phyloP scores from a whole-genome alignment of 2,329 filamentous ascomycete genomes.

The Pyrenophora teres region DNA sequence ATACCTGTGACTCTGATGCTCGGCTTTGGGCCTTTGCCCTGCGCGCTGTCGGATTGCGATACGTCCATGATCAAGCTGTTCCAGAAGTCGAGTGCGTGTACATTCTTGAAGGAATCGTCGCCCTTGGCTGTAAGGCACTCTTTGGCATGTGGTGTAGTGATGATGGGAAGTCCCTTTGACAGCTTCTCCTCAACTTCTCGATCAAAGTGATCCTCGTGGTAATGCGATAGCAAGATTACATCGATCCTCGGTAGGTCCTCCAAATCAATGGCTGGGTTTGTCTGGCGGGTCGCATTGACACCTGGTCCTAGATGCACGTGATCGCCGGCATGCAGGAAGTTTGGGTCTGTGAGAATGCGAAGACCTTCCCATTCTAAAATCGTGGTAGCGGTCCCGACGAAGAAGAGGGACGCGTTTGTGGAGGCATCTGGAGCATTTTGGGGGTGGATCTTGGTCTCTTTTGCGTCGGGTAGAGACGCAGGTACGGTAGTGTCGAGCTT shows the following conservation, averaged over 20 bases:
- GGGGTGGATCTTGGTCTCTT: slow-evolving; percentile 53
- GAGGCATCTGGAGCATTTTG: slow-evolving; percentile 40
- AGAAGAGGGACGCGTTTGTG: slow-evolving; percentile 56
- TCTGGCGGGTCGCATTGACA: slow-evolving; percentile 59
- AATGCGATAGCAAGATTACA: slow-evolving; percentile 65
- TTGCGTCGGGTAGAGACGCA: slow-evolving; percentile 49
- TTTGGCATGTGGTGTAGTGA: slow-evolving; percentile 67
- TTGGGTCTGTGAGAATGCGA: slow-evolving; percentile 58
- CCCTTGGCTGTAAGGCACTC: slow-evolving; percentile 54
- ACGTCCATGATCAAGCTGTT: slow-evolving; percentile 57
- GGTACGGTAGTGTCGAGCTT: slow-evolving; percentile 45
- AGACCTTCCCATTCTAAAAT: slow-evolving; percentile 60
- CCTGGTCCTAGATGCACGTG: slow-evolving; percentile 70
- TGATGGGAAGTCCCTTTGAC: slow-evolving; percentile 62
- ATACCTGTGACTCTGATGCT: slow-evolving; percentile 64
- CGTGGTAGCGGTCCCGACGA: slow-evolving; percentile 63
- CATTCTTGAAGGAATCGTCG: slow-evolving; percentile 59
- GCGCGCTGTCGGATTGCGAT: slow-evolving; percentile 17
- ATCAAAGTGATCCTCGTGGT: slow-evolving; percentile 66
- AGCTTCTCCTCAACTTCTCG: slow-evolving; percentile 57
- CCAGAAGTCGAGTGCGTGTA: slow-evolving; percentile 62
- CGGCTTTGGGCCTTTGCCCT: slow-evolving; percentile 34
- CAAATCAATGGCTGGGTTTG: slow-evolving; percentile 65
- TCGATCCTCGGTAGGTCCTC: slow-evolving; percentile 65
- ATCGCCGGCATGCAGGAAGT: slow-evolving; percentile 67